Conservation (phyloP, 75 land plant genomes). For the Pinus albicaulis region DNA sequence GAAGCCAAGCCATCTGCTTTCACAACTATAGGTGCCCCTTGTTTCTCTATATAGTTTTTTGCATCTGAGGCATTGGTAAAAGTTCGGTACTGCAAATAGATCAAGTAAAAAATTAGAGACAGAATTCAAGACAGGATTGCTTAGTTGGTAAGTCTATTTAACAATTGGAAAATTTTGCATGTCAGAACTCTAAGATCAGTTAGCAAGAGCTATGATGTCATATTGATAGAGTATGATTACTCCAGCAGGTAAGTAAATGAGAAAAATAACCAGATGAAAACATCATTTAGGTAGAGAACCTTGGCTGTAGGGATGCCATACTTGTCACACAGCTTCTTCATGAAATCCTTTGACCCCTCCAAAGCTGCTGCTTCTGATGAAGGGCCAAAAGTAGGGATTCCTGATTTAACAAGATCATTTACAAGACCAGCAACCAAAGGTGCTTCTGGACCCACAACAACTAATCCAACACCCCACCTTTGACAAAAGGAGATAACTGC, state of each 20-base stretch:
- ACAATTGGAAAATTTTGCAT: neutral
- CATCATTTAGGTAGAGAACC: constrained; percentile 25
- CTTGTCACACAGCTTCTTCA: constrained; percentile 62
- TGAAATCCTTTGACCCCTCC: too few species aligned
- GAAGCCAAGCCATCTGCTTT: constrained; percentile 99
- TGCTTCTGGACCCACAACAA: constrained; percentile 94
- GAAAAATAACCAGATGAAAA: neutral
- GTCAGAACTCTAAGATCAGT: neutral
- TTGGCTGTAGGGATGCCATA: constrained; percentile 95
- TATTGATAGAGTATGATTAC: neutral
- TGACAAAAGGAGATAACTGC: constrained; percentile 79
- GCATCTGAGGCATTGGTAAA: too few species aligned
- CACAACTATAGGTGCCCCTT: constrained; percentile 89
- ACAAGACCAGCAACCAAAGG: constrained; percentile 90
- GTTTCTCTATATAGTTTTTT: too few species aligned
- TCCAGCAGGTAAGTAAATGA: neutral
- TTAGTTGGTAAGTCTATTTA: neutral
- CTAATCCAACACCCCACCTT: constrained; percentile 68
- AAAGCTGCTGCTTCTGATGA: too few species aligned
- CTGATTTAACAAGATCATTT: neutral
- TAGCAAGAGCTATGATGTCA: neutral
- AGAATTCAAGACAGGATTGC: neutral
- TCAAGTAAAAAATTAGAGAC: neutral
- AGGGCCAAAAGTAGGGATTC: too few species aligned
- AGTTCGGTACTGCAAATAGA: constrained; percentile 50